Evolutionary conservation across 495 filamentous ascomycete species (phyloP).

Genomic region (Penicillium verhagenii): DNA sequence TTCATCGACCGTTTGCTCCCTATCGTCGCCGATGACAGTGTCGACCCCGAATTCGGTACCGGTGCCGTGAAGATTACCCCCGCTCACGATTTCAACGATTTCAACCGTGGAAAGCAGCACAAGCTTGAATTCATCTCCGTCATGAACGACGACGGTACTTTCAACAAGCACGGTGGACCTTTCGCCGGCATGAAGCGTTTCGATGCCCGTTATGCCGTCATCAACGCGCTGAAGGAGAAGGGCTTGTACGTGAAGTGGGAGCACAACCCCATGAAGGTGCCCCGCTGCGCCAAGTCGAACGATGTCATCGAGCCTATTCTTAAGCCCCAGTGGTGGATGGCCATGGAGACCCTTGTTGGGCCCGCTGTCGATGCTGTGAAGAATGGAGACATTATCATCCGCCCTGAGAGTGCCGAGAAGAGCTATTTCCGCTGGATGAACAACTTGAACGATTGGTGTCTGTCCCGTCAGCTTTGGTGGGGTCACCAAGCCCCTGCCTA

Average conservation of each 20-base stretch:
- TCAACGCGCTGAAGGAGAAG: slow-evolving; percentile 65
- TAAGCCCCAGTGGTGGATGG: slow-evolving; percentile 80
- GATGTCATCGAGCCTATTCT: slow-evolving; percentile 79
- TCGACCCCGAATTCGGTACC: slow-evolving; percentile 74
- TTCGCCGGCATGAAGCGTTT: slow-evolving; percentile 72
- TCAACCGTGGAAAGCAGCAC: slow-evolving; percentile 65
- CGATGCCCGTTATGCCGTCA: slow-evolving; percentile 69
- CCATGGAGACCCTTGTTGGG: slow-evolving; percentile 58
- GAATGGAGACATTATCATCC: slow-evolving; percentile 67
- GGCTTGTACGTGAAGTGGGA: slow-evolving; percentile 76
- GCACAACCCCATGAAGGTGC: slow-evolving; percentile 78
- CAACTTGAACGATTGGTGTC: slow-evolving; percentile 78
- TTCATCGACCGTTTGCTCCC: slow-evolving; percentile 65
- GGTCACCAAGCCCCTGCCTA: slow-evolving; percentile 78
- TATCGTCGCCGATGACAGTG: slow-evolving; percentile 68
- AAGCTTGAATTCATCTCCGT: slow-evolving; percentile 53
- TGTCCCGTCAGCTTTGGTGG: slow-evolving; percentile 84
- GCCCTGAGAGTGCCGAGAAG: slow-evolving; percentile 67
- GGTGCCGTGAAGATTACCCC: slow-evolving; percentile 80
- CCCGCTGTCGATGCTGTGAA: slow-evolving; percentile 66
- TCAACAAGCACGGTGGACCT: slow-evolving; percentile 61
- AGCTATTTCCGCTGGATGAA: slow-evolving; percentile 72
- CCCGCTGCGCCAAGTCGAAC: slow-evolving; percentile 68
- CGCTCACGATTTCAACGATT: slow-evolving; percentile 78
- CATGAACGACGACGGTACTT: slow-evolving; percentile 59